Evolutionary conservation across 2,329 filamentous ascomycete species (phyloP).

Genomic region (Aspergillus udagawae): DNA sequence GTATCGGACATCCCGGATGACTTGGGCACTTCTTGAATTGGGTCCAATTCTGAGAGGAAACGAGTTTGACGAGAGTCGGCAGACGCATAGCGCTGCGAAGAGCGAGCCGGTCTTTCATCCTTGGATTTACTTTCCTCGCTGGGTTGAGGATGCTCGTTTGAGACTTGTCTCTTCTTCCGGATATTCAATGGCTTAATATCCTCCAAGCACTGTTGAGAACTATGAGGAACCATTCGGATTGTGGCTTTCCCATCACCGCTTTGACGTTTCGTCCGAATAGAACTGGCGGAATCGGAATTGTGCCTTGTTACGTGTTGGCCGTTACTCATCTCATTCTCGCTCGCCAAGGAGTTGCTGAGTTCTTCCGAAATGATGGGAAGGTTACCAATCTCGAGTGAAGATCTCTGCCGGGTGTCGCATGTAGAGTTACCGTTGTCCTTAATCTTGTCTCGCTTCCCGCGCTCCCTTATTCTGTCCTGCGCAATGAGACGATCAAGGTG

Average conservation of each 20-base stretch:
- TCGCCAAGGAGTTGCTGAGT: conserved; percentile 16
- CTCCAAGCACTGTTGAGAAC: conserved; percentile 43
- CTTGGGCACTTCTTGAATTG: conserved; percentile 40
- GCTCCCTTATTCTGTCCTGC: conserved; percentile 25
- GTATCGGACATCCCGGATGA: conserved; percentile 26
- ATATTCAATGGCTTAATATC: conserved; percentile 53
- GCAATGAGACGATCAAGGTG: conserved; percentile 57
- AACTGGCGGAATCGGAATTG: conserved; percentile 5
- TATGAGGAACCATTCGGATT: conserved; percentile 55
- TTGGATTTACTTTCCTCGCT: conserved; percentile 4
- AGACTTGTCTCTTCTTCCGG: conserved; percentile 39
- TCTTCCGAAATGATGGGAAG: conserved; percentile 54
- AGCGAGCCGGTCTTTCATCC: not conserved
- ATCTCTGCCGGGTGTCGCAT: conserved; percentile 16
- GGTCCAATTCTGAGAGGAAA: conserved; percentile 33
- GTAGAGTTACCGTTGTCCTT: conserved; percentile 7
- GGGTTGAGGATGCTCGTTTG: conserved; percentile 1
- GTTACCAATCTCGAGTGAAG: conserved; percentile 17
- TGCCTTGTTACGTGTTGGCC: conserved; percentile 6
- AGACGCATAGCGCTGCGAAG: conserved; percentile 10
- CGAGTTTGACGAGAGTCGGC: conserved; percentile 23
- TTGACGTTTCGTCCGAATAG: conserved; percentile 6
- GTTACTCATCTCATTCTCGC: conserved; percentile 7
- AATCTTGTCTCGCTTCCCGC: not conserved
- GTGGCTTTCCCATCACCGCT: conserved; percentile 39